phyloP scores from a whole-genome alignment of 2,329 filamentous ascomycete species.

The Chaetomiaceae sp. region DNA sequence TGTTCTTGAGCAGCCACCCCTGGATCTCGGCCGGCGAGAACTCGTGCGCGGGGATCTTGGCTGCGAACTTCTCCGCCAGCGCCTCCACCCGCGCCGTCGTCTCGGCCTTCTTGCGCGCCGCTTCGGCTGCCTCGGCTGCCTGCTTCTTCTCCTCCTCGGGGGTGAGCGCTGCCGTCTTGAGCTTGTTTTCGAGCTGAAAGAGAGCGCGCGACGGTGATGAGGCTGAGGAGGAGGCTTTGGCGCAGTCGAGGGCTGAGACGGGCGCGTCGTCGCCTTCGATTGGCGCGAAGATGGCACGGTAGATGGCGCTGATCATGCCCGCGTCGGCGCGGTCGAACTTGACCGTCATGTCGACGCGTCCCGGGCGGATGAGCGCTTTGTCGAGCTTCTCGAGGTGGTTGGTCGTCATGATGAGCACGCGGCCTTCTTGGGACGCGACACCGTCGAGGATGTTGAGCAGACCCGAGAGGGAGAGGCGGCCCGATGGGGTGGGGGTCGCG shows the following conservation, averaged over 20 bases:
- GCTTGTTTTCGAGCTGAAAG: conserved; percentile 3
- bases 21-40: conserved; percentile 60
- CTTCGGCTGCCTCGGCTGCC: conserved; percentile 29
- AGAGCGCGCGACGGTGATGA: conserved; percentile 1
- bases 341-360: conserved; percentile 56
- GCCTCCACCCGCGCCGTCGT: conserved; percentile 38
- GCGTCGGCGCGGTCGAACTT: conserved; percentile 51
- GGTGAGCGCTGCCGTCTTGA: conserved; percentile 6
- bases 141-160: conserved; percentile 21
- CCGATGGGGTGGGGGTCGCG: conserved; percentile 18
- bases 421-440: conserved; percentile 58
- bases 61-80: conserved; percentile 46
- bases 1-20: conserved; percentile 53
- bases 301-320: conserved; percentile 50
- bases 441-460: conserved; percentile 79
- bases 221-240: background rate
- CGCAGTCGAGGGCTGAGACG: background rate
- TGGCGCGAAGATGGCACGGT: conserved; percentile 53
- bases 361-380: conserved; percentile 57
- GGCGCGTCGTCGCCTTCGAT: conserved; percentile 43
- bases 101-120: conserved; percentile 27
- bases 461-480: conserved; percentile 64
- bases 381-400: conserved; percentile 59
- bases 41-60: conserved; percentile 47
- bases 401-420: conserved; percentile 63